A percentile compares a stretch with the other conserved stretches of the same genome.
phyloP scores from a whole-genome alignment of 176 grass and related monocot species.

The Alopecurus myosuroides region DNA sequence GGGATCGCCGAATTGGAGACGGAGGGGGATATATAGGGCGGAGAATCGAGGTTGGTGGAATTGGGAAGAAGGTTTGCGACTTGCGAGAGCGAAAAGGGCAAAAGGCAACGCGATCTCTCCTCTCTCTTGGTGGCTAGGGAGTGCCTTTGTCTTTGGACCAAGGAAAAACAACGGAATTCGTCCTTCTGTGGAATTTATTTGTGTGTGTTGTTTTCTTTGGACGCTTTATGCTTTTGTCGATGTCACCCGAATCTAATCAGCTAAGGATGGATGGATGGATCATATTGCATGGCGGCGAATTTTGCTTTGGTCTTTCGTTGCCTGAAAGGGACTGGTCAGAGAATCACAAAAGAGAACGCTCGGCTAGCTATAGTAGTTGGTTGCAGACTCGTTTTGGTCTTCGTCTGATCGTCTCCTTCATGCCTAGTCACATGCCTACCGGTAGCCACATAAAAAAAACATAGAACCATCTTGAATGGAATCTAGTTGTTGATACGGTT shows the following conservation, averaged over 20 bases:
- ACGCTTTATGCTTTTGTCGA: background rate
- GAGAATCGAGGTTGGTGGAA: slow-evolving; percentile 22
- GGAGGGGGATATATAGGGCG: background rate
- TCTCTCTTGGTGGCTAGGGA: background rate
- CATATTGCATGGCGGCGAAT: background rate
- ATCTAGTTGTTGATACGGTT: background rate
- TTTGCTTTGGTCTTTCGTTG: background rate
- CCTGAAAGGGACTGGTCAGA: background rate
- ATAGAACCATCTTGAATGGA: background rate
- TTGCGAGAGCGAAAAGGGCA: background rate
- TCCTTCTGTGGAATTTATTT: background rate
- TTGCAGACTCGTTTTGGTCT: background rate
- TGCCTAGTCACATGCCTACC: background rate
- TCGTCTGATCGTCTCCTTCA: background rate
- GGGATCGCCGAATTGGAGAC: slow-evolving; percentile 4
- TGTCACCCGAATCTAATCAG: background rate
- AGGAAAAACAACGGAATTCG: background rate
- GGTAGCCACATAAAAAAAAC: too few relatives aligned
- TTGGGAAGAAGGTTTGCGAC: slow-evolving; percentile 12
- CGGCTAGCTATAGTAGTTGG: background rate
- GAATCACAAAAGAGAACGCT: background rate
- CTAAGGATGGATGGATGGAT: background rate
- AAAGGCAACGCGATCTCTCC: background rate
- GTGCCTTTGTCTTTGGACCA: background rate
- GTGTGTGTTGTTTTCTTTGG: background rate